Base-by-base conservation (phyloP, 129 eudicot genomes). In the Calendula officinalis region DNA sequence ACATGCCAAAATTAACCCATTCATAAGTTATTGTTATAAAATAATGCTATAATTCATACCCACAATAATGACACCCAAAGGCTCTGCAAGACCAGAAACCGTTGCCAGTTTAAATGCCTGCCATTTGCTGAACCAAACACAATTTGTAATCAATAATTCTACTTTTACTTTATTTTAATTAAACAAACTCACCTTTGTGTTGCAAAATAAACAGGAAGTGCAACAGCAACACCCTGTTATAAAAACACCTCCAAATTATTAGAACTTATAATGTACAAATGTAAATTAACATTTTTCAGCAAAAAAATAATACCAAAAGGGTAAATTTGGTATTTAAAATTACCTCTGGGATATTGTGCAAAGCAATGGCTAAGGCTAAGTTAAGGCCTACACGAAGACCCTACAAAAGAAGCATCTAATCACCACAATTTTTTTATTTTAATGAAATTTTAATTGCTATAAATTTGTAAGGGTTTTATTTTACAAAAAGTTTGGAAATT, bases 321-420 rank as follows among this genome's bases (percentile, higher is more conserved):
- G 45, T 52, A 60, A 60, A 53, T 9, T 2, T 41, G 36, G 52
- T 53, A 8, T 61, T 37, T 33, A 38, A 12, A 48, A 37, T 59
- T 81, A 92, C 99, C 96, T 92, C 99, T 2, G 99, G 99, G 48
- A 92, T 92, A 75, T 92, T 91, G 88, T 91, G 98, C 82, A 91
- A 78, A 62, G 96, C 94, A 53, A 89, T 92, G 46, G 99, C 99
- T 68, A 92, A 73, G 7, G 99, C 99, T 87, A 92, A 79, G 81
- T 92, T 92, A 34, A 88, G 77, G 59, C 99, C 99, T 57, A 92
- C 99, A 34, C 96, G 96, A 71, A 92, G 99, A 70, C 96, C 96
- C 99, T 92, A 64, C 68, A 76, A n/a, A n/a, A n/a, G n/a, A n/a
- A n/a, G n/a, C n/a, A n/a, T n/a, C n/a, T n/a, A n/a, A n/a, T n/a